phyloP scores from a whole-genome alignment of 306 rosid genomes.

The Rosa chinensis region DNA sequence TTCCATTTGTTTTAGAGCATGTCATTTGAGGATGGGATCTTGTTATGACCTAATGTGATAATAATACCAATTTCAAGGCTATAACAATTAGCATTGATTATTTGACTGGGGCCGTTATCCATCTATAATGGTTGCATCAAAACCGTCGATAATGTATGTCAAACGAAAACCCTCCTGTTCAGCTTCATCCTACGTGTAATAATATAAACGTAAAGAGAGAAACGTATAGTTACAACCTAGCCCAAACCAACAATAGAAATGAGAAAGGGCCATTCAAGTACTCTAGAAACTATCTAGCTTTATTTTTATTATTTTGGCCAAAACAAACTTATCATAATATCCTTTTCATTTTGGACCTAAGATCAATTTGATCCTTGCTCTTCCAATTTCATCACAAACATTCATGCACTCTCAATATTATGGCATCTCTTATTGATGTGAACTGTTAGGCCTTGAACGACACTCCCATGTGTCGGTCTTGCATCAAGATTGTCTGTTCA shows the following conservation, averaged over 20 bases:
- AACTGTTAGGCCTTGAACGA: neutral
- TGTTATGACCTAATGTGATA: neutral
- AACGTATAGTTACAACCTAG: neutral
- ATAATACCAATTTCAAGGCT: neutral
- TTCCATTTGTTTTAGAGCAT: neutral
- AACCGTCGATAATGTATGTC: neutral
- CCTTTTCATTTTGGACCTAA: neutral
- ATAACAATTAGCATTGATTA: neutral
- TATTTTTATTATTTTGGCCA: too few relatives aligned
- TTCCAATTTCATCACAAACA: neutral
- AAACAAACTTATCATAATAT: too few relatives aligned
- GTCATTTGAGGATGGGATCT: neutral
- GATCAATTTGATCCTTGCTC: neutral
- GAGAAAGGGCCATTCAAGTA: neutral
- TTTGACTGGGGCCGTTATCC: neutral
- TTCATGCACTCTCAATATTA: neutral
- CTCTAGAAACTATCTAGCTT: neutral
- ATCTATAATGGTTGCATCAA: neutral
- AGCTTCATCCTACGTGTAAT: neutral
- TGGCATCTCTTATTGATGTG: neutral
- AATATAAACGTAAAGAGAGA: neutral
- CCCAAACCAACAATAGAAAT: neutral
- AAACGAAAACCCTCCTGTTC: neutral
- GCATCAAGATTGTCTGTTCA: neutral
- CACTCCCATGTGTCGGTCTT: neutral